Percentiles rank a stretch among this genome's conserved stretches.
Conservation (phyloP, 176 grass and related monocot genomes). For the Guadua angustifolia region DNA sequence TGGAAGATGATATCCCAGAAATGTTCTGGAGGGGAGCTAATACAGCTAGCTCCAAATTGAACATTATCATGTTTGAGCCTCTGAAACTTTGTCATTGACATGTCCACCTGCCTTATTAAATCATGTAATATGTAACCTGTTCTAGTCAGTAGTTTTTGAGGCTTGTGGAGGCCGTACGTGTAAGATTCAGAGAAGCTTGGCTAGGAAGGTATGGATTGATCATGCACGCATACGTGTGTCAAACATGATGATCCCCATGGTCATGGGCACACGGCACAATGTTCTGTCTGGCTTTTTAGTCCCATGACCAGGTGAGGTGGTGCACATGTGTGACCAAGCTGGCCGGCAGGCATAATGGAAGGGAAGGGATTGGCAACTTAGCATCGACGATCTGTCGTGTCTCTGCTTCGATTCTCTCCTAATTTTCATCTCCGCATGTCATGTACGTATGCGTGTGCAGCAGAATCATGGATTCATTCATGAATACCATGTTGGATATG, state of each 20-base stretch:
- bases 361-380: neutral
- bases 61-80: too few species aligned
- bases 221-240: neutral
- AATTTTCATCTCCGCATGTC: constrained; percentile 22
- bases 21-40: neutral
- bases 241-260: constrained; percentile 17
- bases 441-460: neutral
- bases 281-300: neutral
- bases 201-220: constrained; percentile 7
- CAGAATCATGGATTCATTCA: neutral
- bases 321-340: constrained; percentile 35
- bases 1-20: neutral
- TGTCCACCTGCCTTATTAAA: neutral
- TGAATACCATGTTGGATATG: constrained; percentile 15
- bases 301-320: constrained; percentile 40
- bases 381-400: constrained; percentile 15
- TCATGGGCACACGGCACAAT: constrained; percentile 10
- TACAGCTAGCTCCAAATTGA: neutral
- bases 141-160: neutral
- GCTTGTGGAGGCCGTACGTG: neutral
- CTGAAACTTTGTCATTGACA: neutral
- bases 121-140: neutral
- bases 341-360: constrained; percentile 31
- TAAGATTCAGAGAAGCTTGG: constrained; percentile 23
- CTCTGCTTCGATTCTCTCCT: neutral